Conservation (phyloP, 139 green algal genomes). For the Gonium pectorale region DNA sequence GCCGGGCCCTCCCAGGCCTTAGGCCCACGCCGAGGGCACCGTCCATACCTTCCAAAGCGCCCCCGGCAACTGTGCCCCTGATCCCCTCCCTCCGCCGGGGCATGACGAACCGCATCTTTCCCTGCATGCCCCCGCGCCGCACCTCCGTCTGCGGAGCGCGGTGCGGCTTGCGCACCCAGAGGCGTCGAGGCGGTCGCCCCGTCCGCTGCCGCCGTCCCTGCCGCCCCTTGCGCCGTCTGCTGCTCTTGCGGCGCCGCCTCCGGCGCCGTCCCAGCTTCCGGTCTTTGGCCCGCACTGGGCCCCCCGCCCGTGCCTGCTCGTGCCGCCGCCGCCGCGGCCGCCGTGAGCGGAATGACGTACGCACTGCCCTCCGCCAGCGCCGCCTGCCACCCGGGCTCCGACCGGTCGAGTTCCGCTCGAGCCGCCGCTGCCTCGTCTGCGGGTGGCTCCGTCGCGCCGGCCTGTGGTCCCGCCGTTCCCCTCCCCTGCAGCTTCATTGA, state of each 20-base stretch:
- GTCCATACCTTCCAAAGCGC: too few species aligned
- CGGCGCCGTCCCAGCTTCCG: neutral
- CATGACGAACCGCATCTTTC: too few species aligned
- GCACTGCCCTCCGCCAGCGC: neutral
- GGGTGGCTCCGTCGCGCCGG: neutral
- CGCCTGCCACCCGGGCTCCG: constrained; percentile 19
- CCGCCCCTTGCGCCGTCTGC: neutral
- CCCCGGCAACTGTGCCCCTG: too few species aligned
- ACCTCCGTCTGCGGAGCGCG: constrained; percentile 4
- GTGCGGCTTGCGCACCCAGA: too few species aligned
- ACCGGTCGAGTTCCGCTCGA: neutral
- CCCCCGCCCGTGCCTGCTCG: neutral
- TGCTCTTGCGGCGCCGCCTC: neutral
- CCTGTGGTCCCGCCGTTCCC: neutral
- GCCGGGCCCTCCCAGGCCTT: too few species aligned
- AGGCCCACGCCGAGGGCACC: too few species aligned
- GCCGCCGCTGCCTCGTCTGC: neutral
- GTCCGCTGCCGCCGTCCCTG: constrained; percentile 1
- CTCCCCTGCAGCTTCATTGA: neutral
- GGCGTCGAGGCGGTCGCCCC: neutral
- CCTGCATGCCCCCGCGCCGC: too few species aligned
- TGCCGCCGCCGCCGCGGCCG: constrained; percentile 1
- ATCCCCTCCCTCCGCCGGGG: too few species aligned
- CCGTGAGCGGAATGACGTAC: constrained; percentile 15
- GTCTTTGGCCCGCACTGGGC: neutral